Base-by-base conservation (phyloP, 768 basidiomycete species). In the Amanita rubescens region DNA sequence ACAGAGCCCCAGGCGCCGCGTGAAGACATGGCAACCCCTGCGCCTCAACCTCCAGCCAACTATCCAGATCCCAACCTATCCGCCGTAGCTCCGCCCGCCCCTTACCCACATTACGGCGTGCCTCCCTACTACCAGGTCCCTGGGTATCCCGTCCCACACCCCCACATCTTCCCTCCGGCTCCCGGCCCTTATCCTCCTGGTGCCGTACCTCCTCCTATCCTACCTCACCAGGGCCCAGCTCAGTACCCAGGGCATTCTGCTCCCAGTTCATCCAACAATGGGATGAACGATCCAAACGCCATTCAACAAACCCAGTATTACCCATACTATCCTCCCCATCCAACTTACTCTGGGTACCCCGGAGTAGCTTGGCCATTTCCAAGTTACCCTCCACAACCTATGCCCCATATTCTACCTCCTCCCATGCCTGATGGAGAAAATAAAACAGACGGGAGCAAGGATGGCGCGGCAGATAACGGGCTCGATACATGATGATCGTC, bases 101-200 rank as follows among this genome's bases (percentile, higher is more conserved):
- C 66, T 33, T 70, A 68, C 39, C 34, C 65, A n/a, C 63, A 65
- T 11, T 71, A 71, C 32, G 57, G 67, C 10, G 49, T 64, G 19
- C 54, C 65, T 0, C 22, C 33, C 7, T 55, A 41, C 35, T 49
- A 48, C n/a, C 48, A 55, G 35, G 27, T 55, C 19, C 54, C 52
- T 17, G 52, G 52, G 34, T 53, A 53, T 17, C 52, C 51, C 34
- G 8, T 52, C 9, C 51, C 43, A 17, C 53, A 54, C 47, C 53
- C 54, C 5, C 54, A 55, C 22, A 37, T 53, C 7, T 53, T 35
- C 22, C 41, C 51, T 38, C 38, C 43, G 11, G 19, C 42, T 9
- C 37, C 50, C 5, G 17, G n/a, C 14, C 45, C 53, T 11, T 54
- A 54, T 25, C 54, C 54, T 14, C 53, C 53, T 1, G 20, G 24